Evolutionary conservation across 2,329 filamentous ascomycete genomes (phyloP), one percentile per base, ranked within the genome.

Genomic region (Alternaria arbusti): DNA sequence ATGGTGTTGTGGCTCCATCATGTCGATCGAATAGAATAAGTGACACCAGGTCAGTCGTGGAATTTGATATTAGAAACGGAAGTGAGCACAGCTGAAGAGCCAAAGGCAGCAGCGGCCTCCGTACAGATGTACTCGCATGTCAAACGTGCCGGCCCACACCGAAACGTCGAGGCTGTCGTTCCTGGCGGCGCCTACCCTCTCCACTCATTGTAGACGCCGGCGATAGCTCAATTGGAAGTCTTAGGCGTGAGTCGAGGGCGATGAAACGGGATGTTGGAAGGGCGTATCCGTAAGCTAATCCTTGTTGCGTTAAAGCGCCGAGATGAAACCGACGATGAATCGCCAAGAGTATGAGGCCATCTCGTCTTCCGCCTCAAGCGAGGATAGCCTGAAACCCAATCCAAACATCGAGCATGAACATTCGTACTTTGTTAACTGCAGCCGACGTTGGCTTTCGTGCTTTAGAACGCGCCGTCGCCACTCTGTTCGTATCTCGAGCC

Each of bases 261-360:
- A 32, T 70, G 69, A 74, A 67, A 72, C 69, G 32, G 26, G 26
- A 52, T 52, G 55, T 61, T 59, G 61, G 61, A 65, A 65, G 61
- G 64, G 60, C 46, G 43, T 40, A 65, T 57, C 61, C 58, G 54
- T 50, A 45, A 59, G 50, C 68, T 73, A 73, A 56, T 60, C 60
- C 49, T 36, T 56, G 66, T 59, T 54, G 57, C 64, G 74, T 73
- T 73, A 74, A 70, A 23, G 63, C 50, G 57, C 59, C 47, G 62
- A 55, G 64, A 56, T 73, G 70, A 78, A 76, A 78, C 75, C 45
- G 54, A 52, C 47, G 67, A 52, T 78, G 74, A 74, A 71, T 73
- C 72, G 72, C 72, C 69, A 74, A 72, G 70, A 70, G 72, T 76
- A 66, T 70, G 70, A 77, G 59, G 67, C 71, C 70, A 73, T 54